These are phyloP conservation scores for Acer negundo DNA, from an alignment of 345 rosid genomes.

Conservation along the genomic window DNA sequence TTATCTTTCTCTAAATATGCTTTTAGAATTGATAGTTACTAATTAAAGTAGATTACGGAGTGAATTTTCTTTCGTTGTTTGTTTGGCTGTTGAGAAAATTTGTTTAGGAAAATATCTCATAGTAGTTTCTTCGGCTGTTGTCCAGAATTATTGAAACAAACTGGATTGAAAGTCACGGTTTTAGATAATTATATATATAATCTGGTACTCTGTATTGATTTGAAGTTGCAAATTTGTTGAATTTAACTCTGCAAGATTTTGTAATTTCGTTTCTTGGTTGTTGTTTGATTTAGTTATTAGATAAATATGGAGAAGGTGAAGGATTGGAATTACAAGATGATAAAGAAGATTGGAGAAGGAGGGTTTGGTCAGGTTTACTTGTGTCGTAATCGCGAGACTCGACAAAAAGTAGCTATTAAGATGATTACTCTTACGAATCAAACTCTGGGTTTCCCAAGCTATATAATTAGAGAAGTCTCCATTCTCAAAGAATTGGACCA, in stretches of 20 bases:
- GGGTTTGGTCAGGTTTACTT: conserved; percentile 5
- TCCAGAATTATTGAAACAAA: too few relatives aligned
- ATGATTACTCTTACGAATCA: not conserved
- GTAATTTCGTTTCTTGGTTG: not conserved
- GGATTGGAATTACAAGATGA: not conserved
- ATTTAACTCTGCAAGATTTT: not conserved
- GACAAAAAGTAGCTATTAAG: conserved; percentile 12
- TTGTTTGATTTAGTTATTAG: not conserved
- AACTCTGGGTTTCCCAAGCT: conserved; percentile 1
- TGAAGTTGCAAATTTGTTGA: too few relatives aligned
- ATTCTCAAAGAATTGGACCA: conserved; percentile 11
- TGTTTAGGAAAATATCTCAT: too few relatives aligned
- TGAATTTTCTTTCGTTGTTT: too few relatives aligned
- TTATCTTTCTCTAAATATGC: too few relatives aligned
- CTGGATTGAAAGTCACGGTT: too few relatives aligned
- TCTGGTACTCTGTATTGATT: too few relatives aligned
- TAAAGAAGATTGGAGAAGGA: conserved; percentile 3
- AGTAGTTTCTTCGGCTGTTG: too few relatives aligned
- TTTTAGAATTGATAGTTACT: too few relatives aligned
- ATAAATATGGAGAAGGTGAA: conserved; percentile 13
- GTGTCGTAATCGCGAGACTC: not conserved
- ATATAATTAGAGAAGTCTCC: not conserved
- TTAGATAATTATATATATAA: too few relatives aligned
- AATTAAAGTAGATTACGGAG: too few relatives aligned
- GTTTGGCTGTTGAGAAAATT: too few relatives aligned